phyloP scores from a whole-genome alignment of 2,329 filamentous ascomycete species.

The Ophiostoma sp. region DNA sequence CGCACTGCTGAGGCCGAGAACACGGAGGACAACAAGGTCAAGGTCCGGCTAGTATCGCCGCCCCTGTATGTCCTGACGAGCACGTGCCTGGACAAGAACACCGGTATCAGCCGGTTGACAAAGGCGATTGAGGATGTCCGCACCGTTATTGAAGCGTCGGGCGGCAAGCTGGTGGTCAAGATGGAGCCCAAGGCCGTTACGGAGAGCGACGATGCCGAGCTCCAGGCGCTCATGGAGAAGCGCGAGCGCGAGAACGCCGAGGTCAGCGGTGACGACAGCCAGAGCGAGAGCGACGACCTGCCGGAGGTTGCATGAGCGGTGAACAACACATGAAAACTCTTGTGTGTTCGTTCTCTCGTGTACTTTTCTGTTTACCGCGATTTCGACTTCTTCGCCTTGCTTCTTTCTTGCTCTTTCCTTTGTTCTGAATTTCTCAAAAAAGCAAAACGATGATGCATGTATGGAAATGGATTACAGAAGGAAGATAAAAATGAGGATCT shows the following conservation, averaged over 20 bases:
- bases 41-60: constrained; percentile 97
- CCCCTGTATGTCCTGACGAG: constrained; percentile 95
- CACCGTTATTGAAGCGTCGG: constrained; percentile 72
- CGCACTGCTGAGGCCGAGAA: constrained; percentile 90
- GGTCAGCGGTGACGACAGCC: constrained; percentile 94
- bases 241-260: constrained; percentile 96
- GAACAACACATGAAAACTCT: background rate
- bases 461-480: background rate
- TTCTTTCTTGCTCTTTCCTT: background rate
- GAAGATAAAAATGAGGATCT: constrained; percentile 21
- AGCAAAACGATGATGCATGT: constrained; percentile 5
- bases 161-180: constrained; percentile 83
- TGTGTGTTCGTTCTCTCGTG: background rate
- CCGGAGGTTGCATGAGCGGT: constrained; percentile 43
- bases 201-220: constrained; percentile 94
- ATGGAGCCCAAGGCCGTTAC: constrained; percentile 99
- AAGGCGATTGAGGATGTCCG: constrained; percentile 87
- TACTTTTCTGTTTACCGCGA: background rate
- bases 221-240: constrained; percentile 99
- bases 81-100: constrained; percentile 89
- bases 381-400: background rate
- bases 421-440: constrained; percentile 7
- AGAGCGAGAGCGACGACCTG: constrained; percentile 93
- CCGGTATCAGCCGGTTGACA: constrained; percentile 81
- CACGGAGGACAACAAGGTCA: constrained; percentile 89